Conservation (phyloP, 768 basidiomycete genomes). For the Tephrocybe sp. region DNA sequence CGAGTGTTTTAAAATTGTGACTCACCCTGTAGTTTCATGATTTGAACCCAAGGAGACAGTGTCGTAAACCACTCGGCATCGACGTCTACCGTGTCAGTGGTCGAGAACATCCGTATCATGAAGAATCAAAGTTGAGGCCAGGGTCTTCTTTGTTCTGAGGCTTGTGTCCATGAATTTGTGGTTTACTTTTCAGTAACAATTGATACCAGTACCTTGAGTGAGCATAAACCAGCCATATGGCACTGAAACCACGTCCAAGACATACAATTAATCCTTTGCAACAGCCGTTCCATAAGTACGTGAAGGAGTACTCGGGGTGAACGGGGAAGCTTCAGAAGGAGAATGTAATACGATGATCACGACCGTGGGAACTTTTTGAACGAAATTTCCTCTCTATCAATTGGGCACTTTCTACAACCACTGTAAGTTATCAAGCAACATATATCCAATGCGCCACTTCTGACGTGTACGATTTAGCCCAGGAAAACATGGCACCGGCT, state of each 20-base stretch:
- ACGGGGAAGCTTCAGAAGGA: background rate
- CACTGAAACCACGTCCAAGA: too few relatives aligned
- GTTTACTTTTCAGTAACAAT: too few relatives aligned
- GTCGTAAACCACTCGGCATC: background rate
- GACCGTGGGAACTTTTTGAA: conserved; percentile 2
- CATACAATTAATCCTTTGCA: too few relatives aligned
- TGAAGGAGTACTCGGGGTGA: background rate
- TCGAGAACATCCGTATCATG: too few relatives aligned
- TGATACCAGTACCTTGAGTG: too few relatives aligned
- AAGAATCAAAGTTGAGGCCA: too few relatives aligned
- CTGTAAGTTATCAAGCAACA: background rate
- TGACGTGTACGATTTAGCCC: too few relatives aligned
- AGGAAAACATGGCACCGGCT: conserved; percentile 10
- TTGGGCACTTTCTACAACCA: background rate
- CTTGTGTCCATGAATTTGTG: too few relatives aligned
- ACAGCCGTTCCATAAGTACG: too few relatives aligned
- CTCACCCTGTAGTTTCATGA: background rate
- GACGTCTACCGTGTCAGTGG: background rate
- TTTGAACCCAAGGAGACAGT: background rate
- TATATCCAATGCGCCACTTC: too few relatives aligned
- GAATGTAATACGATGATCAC: background rate
- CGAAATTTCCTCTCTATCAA: background rate
- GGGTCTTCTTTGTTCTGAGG: too few relatives aligned
- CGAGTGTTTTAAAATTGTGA: background rate
- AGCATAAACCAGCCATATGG: too few relatives aligned